These are phyloP conservation scores for Lepidium sativum DNA, from an alignment of 345 rosid species.

Conservation along the genomic window DNA sequence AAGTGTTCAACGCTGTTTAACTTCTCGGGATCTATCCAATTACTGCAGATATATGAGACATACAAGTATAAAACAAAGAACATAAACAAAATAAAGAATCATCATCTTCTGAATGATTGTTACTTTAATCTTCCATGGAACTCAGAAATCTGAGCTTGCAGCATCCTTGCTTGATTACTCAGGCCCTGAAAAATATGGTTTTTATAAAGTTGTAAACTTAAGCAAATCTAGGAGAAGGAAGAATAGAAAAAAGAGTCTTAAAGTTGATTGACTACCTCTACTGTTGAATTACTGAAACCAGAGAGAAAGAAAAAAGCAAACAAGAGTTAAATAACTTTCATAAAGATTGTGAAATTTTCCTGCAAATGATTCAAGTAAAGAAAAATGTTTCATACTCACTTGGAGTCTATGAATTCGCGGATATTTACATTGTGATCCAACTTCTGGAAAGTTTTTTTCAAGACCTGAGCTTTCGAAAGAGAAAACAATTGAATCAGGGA, in stretches of 20 bases:
- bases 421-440: slow-evolving; percentile 85
- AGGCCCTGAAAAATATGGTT: slow-evolving; percentile 40
- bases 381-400: slow-evolving; percentile 28
- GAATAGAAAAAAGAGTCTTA: neutral
- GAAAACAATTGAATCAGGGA: slow-evolving; percentile 22
- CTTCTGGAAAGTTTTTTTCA: slow-evolving; percentile 87
- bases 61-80: neutral
- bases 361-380: neutral
- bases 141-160: slow-evolving; percentile 56
- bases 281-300: slow-evolving; percentile 56
- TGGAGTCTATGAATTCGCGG: slow-evolving; percentile 59
- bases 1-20: slow-evolving; percentile 48
- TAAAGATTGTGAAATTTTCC: neutral
- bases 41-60: slow-evolving; percentile 31
- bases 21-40: slow-evolving; percentile 55
- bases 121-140: slow-evolving; percentile 72
- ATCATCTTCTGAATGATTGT: neutral
- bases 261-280: slow-evolving; percentile 47
- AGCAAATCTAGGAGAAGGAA: neutral
- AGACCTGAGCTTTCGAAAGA: slow-evolving; percentile 47
- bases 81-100: neutral
- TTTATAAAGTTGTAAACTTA: slow-evolving; percentile 9
- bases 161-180: slow-evolving; percentile 43
- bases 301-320: slow-evolving; percentile 3
- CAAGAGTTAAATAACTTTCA: slow-evolving; percentile 4